Evolutionary conservation across 441 rosid genomes (phyloP).

Genomic region (Eruca vesicaria): DNA sequence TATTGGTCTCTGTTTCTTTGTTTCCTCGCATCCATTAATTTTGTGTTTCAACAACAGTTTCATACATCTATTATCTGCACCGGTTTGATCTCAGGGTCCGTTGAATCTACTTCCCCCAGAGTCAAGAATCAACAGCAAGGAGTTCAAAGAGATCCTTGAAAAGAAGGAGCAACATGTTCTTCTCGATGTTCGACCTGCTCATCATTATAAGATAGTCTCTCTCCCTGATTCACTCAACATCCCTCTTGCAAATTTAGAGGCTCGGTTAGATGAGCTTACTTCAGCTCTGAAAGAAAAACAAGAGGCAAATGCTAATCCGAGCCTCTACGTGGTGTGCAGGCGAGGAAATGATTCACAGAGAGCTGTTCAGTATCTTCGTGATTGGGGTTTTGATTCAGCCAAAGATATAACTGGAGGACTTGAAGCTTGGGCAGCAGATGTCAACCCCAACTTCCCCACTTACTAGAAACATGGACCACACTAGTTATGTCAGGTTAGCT

Average conservation of each 20-base stretch:
- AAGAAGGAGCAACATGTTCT: constrained; percentile 53
- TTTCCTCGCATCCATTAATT: background rate
- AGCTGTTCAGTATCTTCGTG: constrained; percentile 68
- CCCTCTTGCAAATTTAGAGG: constrained; percentile 64
- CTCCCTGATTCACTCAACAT: constrained; percentile 75
- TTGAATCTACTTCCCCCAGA: constrained; percentile 54
- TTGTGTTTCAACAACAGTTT: background rate
- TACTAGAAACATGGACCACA: constrained; percentile 12
- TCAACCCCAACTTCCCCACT: constrained; percentile 47
- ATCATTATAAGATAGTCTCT: constrained; percentile 83
- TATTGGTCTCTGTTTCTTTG: constrained; percentile 19
- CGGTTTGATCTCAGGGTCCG: constrained; percentile 50
- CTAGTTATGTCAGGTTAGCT: constrained; percentile 5
- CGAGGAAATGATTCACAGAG: constrained; percentile 94
- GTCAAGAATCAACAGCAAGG: constrained; percentile 68
- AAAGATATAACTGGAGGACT: constrained; percentile 81
- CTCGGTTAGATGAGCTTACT: constrained; percentile 60
- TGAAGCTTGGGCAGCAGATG: constrained; percentile 75
- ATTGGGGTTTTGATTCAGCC: constrained; percentile 56
- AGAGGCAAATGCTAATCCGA: constrained; percentile 37
- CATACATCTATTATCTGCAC: background rate
- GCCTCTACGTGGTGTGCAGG: constrained; percentile 72
- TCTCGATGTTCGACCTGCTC: constrained; percentile 83
- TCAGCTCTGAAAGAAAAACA: constrained; percentile 57
- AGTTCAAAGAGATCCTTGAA: constrained; percentile 50